Evolutionary conservation across 2,329 filamentous ascomycete genomes (phyloP).

Genomic region (Botrytis elliptica): DNA sequence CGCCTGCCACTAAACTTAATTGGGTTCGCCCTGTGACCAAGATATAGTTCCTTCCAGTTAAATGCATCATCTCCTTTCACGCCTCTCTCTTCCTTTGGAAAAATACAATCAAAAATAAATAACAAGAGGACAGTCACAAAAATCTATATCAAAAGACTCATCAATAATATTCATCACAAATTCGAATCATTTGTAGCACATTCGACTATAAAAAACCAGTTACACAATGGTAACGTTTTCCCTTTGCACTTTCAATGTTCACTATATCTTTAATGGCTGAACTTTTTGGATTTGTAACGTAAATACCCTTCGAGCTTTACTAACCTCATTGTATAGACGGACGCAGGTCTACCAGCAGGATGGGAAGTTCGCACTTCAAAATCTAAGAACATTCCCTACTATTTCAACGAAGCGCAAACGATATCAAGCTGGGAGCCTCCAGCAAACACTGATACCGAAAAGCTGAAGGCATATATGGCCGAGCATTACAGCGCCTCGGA

Average conservation of each 20-base stretch:
- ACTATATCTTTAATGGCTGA: neutral
- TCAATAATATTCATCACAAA: neutral
- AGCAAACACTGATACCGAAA: conserved; percentile 80
- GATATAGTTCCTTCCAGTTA: conserved; percentile 9
- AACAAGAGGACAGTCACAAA: neutral
- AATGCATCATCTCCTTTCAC: conserved; percentile 3
- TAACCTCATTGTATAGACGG: conserved; percentile 48
- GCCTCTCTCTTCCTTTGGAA: neutral
- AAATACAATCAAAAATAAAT: neutral
- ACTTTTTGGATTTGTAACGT: neutral
- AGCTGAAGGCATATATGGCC: conserved; percentile 92
- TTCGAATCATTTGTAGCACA: neutral
- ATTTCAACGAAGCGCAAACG: conserved; percentile 86
- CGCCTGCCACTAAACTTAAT: conserved; percentile 12
- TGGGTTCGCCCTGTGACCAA: conserved; percentile 16
- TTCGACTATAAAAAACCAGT: neutral
- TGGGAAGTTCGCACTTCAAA: conserved; percentile 99
- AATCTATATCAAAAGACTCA: neutral
- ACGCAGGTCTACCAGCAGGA: conserved; percentile 76
- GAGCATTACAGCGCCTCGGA: conserved; percentile 69
- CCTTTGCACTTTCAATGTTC: neutral
- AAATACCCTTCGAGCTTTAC: neutral
- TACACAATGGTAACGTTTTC: conserved; percentile 19
- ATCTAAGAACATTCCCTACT: conserved; percentile 98
- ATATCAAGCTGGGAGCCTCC: conserved; percentile 96